Conservation (phyloP, 768 basidiomycete species). For the Solioccasus polychromus region DNA sequence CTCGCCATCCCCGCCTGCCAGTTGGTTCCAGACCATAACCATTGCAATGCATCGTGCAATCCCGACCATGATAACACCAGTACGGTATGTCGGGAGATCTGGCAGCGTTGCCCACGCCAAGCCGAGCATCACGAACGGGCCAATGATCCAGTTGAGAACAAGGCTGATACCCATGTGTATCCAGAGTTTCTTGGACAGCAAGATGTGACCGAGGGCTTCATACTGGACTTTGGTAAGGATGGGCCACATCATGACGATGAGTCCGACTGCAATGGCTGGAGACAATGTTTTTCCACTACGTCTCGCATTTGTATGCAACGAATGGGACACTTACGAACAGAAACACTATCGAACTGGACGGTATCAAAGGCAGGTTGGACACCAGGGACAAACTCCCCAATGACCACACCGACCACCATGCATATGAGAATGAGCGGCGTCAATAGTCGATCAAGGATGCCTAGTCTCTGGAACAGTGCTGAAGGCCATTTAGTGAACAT, state of each 20-base stretch:
- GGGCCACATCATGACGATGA: slow-evolving; percentile 90
- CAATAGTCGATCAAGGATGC: slow-evolving; percentile 57
- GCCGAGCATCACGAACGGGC: slow-evolving; percentile 81
- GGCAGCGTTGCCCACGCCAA: slow-evolving; percentile 84
- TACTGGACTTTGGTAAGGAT: slow-evolving; percentile 75
- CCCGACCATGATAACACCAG: slow-evolving; percentile 82
- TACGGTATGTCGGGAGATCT: slow-evolving; percentile 69
- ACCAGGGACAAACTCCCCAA: slow-evolving; percentile 62
- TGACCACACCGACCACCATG: slow-evolving; percentile 75
- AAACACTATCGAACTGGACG: slow-evolving; percentile 64
- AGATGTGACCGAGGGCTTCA: slow-evolving; percentile 59
- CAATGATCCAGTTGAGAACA: slow-evolving; percentile 76
- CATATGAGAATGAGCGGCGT: slow-evolving; percentile 63
- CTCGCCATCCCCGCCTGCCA: slow-evolving; percentile 65
- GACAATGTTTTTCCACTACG: neutral
- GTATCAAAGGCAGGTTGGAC: slow-evolving; percentile 64
- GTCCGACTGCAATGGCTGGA: slow-evolving; percentile 74
- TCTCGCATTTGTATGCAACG: neutral
- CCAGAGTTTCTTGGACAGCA: slow-evolving; percentile 55
- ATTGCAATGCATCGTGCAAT: slow-evolving; percentile 43
- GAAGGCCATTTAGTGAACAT: too few species aligned
- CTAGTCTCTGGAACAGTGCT: slow-evolving; percentile 42
- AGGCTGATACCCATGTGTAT: slow-evolving; percentile 66
- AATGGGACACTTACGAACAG: slow-evolving; percentile 60
- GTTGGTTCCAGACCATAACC: slow-evolving; percentile 81